Percentiles rank a stretch among this genome's conserved stretches.
Conservation (phyloP, 495 filamentous ascomycete genomes). For the Xylaria palmicola region DNA sequence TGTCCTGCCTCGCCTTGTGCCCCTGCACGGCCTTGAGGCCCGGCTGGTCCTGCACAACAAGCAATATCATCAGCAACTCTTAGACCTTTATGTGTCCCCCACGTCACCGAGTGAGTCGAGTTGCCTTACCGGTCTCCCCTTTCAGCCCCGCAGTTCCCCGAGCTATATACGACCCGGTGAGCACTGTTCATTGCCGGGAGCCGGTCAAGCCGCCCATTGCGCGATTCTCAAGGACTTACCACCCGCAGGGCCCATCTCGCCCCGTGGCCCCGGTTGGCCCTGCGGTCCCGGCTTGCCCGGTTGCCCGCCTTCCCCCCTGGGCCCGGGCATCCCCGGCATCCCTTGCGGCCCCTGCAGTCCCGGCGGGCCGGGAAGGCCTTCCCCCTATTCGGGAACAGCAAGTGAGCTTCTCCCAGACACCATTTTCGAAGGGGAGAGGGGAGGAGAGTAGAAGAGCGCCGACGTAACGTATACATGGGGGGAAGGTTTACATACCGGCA, state of each 20-base stretch:
- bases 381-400: not conserved
- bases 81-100: not conserved
- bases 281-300: not conserved
- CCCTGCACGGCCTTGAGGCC: conserved; percentile 3
- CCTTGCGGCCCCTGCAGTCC: not conserved
- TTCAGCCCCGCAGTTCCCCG: not conserved
- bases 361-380: not conserved
- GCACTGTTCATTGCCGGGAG: too few relatives aligned
- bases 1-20: not conserved
- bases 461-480: too few relatives aligned
- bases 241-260: not conserved
- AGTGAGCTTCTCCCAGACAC: not conserved
- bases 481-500: not conserved
- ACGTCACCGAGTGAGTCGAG: not conserved
- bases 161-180: too few relatives aligned
- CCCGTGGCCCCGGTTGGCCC: not conserved
- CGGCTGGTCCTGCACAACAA: conserved; percentile 1
- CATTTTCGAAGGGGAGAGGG: too few relatives aligned
- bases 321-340: not conserved
- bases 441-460: too few relatives aligned
- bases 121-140: conserved; percentile 2
- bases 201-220: too few relatives aligned
- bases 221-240: too few relatives aligned
- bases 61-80: not conserved
- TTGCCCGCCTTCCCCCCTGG: not conserved